These are phyloP conservation scores for Exophiala calicioides DNA, from an alignment of 2,329 filamentous ascomycete species.

Conservation along the genomic window DNA sequence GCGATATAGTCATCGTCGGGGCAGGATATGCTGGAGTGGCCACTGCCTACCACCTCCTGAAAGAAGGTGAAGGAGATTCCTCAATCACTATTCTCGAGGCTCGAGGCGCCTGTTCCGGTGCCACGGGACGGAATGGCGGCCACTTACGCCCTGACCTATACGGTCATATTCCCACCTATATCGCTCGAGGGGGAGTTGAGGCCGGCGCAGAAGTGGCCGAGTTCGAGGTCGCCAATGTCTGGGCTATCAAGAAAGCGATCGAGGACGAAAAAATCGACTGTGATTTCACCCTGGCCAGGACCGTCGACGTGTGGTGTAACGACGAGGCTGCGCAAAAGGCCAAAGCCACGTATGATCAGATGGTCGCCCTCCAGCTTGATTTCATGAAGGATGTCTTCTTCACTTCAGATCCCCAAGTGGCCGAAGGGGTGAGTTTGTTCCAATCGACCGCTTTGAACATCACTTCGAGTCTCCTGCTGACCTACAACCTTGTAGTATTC, in stretches of 20 bases:
- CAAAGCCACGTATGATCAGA: conserved; percentile 33
- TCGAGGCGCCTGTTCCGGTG: conserved; percentile 44
- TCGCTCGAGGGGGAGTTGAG: conserved; percentile 37
- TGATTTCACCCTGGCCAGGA: conserved; percentile 41
- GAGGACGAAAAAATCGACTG: conserved; percentile 46
- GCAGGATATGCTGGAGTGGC: too few species aligned
- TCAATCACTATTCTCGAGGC: conserved; percentile 44
- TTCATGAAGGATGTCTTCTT: too few species aligned
- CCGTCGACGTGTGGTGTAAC: conserved; percentile 41
- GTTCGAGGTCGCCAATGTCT: conserved; percentile 44
- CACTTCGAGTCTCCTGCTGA: conserved; percentile 39
- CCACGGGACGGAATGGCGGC: conserved; percentile 49
- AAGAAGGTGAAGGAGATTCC: too few species aligned
- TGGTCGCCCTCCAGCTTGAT: conserved; percentile 40
- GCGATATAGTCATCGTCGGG: too few species aligned
- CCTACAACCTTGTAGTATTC: conserved; percentile 68
- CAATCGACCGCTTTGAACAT: too few species aligned
- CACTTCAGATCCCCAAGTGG: too few species aligned
- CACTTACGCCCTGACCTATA: conserved; percentile 47
- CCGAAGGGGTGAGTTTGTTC: too few species aligned
- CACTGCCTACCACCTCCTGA: too few species aligned
- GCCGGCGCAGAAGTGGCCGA: conserved; percentile 41
- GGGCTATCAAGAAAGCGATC: conserved; percentile 40
- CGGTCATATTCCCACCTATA: conserved; percentile 37
- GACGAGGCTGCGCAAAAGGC: conserved; percentile 35